Percentiles rank a stretch among this genome's conserved stretches.
Conservation (phyloP, 371 early-diverging fungal species). For the Funneliformis caledonium region DNA sequence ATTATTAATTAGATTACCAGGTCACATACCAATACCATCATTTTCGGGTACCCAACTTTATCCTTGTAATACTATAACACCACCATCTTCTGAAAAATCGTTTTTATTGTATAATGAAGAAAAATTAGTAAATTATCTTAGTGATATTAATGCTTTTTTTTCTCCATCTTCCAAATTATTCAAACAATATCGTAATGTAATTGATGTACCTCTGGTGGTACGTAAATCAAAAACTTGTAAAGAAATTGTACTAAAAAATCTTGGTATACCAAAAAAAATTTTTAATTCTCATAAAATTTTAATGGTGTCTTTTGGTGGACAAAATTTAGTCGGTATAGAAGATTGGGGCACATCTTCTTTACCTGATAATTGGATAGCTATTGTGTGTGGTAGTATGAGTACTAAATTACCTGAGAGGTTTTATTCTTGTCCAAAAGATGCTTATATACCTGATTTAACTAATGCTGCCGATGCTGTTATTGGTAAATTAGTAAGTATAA, state of each 20-base stretch:
- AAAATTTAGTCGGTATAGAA: conserved; percentile 55
- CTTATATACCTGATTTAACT: conserved; percentile 78
- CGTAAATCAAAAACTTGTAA: conserved; percentile 56
- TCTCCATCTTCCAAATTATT: background rate
- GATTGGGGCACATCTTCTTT: conserved; percentile 58
- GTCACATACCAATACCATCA: conserved; percentile 65
- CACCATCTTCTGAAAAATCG: background rate
- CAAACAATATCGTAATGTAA: conserved; percentile 14
- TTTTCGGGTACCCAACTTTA: conserved; percentile 45
- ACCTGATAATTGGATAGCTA: conserved; percentile 78
- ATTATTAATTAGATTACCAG: conserved; percentile 67
- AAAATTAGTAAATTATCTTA: conserved; percentile 16
- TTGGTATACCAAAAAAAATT: conserved; percentile 65
- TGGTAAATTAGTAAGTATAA: conserved; percentile 63
- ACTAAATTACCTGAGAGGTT: conserved; percentile 60
- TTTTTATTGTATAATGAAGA: background rate
- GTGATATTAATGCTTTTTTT: background rate
- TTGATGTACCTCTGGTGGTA: conserved; percentile 60
- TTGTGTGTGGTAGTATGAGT: conserved; percentile 69
- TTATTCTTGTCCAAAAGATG: conserved; percentile 65
- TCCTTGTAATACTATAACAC: background rate
- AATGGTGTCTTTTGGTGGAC: conserved; percentile 80
- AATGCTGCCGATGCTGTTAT: conserved; percentile 76
- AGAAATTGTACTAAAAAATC: conserved; percentile 55
- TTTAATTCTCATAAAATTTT: conserved; percentile 63